These are phyloP conservation scores for Monilinia vaccinii-corymbosi DNA, from an alignment of 2,329 filamentous ascomycete species.

Conservation along the genomic window DNA sequence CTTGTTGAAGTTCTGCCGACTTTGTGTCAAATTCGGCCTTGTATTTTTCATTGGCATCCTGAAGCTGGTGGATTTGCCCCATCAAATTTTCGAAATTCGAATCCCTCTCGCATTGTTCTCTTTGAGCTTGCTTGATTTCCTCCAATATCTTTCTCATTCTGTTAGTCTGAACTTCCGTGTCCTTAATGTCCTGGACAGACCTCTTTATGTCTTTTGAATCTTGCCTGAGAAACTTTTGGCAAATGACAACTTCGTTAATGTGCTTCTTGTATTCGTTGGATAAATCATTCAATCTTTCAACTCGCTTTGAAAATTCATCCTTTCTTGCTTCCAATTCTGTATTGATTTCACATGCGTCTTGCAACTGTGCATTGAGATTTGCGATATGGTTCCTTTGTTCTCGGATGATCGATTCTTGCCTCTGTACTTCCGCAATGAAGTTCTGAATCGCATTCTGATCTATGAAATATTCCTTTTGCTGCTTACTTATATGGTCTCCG, in stretches of 20 bases:
- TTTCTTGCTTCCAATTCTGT: slow-evolving; percentile 14
- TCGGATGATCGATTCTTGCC: background rate
- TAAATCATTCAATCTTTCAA: slow-evolving; percentile 22
- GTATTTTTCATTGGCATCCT: background rate
- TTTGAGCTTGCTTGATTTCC: slow-evolving; percentile 1
- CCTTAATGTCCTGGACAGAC: background rate
- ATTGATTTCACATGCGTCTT: background rate
- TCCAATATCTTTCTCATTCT: background rate
- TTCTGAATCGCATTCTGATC: background rate
- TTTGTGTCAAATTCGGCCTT: background rate
- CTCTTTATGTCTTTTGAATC: slow-evolving; percentile 3
- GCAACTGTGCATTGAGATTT: slow-evolving; percentile 11
- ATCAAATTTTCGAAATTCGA: background rate
- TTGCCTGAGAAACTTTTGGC: slow-evolving; percentile 17
- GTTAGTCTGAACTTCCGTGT: background rate
- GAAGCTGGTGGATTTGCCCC: background rate
- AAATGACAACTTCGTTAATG: slow-evolving; percentile 28
- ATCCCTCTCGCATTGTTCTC: background rate
- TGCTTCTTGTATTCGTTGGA: slow-evolving; percentile 26
- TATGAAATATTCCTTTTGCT: background rate
- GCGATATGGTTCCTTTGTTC: slow-evolving; percentile 8
- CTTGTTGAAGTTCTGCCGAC: background rate
- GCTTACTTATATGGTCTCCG: background rate
- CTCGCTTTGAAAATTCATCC: slow-evolving; percentile 15
- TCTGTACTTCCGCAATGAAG: background rate